Conservation (phyloP, 257 asterid genomes). For the Coffea eugenioides region DNA sequence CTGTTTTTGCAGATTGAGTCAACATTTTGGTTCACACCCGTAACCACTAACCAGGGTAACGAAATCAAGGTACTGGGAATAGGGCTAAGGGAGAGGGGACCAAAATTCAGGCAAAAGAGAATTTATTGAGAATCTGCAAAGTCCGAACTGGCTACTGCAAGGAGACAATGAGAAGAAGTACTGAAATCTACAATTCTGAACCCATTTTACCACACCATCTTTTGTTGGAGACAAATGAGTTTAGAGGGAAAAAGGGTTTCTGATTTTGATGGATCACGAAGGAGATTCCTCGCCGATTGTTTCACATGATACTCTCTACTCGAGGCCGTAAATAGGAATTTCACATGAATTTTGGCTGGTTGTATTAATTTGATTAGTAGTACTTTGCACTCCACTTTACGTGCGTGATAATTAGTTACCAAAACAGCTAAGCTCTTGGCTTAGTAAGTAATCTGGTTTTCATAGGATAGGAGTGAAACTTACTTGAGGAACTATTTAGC, state of each 20-base stretch:
- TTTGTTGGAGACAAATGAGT: slow-evolving; percentile 31
- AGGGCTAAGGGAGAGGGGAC: not conserved
- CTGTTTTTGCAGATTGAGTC: no score
- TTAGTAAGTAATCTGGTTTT: no score
- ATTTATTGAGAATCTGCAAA: slow-evolving; percentile 18
- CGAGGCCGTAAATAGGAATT: not conserved
- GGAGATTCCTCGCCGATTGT: not conserved
- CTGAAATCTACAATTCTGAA: slow-evolving; percentile 12
- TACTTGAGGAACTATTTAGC: no score
- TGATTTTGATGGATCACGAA: slow-evolving; percentile 34
- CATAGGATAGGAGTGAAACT: no score
- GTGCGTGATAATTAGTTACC: no score
- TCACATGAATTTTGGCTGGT: not conserved
- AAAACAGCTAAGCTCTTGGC: no score
- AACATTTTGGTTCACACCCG: no score
- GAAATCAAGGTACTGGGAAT: not conserved
- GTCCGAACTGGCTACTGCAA: slow-evolving; percentile 7
- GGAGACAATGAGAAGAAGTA: slow-evolving; percentile 7
- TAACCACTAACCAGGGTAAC: not conserved
- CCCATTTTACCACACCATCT: not conserved
- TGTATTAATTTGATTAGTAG: no score
- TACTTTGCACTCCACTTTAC: no score
- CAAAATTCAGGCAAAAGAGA: slow-evolving; percentile 20
- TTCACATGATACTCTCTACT: not conserved
- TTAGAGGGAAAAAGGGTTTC: slow-evolving; percentile 7